phyloP scores from a whole-genome alignment of 164 flowering plant genomes.

The Vitis amurensis region DNA sequence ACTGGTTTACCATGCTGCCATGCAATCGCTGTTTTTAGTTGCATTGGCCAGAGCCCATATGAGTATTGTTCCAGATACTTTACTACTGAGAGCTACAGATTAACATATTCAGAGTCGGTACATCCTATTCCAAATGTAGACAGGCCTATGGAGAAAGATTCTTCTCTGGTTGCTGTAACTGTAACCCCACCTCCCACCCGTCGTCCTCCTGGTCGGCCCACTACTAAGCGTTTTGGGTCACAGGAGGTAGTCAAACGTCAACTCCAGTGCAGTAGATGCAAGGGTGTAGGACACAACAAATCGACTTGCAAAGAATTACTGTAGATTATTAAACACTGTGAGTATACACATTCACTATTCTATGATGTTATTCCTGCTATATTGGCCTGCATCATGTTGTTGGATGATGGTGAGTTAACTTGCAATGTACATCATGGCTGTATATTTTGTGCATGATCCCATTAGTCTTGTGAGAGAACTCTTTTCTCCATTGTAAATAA shows the following conservation, averaged over 20 bases:
- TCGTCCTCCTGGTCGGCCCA: slow-evolving; percentile 65
- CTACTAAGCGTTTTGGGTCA: slow-evolving; percentile 35
- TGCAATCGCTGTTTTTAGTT: slow-evolving; percentile 51
- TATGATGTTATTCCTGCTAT: too few species aligned
- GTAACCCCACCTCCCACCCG: slow-evolving; percentile 65
- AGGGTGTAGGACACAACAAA: slow-evolving; percentile 67
- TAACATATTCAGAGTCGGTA: slow-evolving; percentile 54
- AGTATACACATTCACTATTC: slow-evolving; percentile 7
- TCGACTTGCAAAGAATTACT: slow-evolving; percentile 54
- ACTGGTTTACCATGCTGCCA: slow-evolving; percentile 69
- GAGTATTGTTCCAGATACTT: slow-evolving; percentile 62
- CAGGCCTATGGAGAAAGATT: slow-evolving; percentile 15
- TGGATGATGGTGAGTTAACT: not conserved
- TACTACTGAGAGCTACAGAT: slow-evolving; percentile 43
- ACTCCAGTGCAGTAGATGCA: slow-evolving; percentile 70
- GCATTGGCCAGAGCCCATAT: slow-evolving; percentile 37
- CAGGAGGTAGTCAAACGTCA: slow-evolving; percentile 51
- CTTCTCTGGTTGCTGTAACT: slow-evolving; percentile 31
- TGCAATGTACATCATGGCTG: too few species aligned
- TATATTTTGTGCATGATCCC: too few species aligned
- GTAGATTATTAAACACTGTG: slow-evolving; percentile 21
- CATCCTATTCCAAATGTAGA: slow-evolving; percentile 41
- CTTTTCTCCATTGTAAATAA: too few species aligned
- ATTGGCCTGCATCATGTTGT: too few species aligned
- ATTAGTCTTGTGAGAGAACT: too few species aligned